Conservation (phyloP, 2,329 filamentous ascomycete species). For the Knufia petricola region DNA sequence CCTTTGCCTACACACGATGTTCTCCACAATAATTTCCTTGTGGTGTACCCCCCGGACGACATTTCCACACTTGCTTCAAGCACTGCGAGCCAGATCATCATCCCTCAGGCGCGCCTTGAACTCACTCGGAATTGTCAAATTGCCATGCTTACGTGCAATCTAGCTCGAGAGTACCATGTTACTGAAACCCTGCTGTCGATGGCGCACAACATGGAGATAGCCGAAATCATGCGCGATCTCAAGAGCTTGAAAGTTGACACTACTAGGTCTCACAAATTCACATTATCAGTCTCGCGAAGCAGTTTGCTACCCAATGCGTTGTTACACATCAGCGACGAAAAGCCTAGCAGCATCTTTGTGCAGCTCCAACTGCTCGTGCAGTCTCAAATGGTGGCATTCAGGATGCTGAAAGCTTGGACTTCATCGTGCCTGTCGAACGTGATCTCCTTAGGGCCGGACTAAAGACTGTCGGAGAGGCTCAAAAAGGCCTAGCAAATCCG, state of each 20-base stretch:
- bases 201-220: background rate
- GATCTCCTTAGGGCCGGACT: background rate
- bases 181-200: background rate
- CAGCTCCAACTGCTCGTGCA: too few relatives aligned
- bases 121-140: background rate
- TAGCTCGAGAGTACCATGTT: background rate
- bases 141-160: background rate
- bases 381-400: background rate
- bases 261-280: background rate
- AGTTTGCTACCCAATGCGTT: background rate
- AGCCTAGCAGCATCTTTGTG: too few relatives aligned
- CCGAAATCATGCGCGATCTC: background rate
- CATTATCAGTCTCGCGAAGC: background rate
- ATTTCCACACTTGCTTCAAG: background rate
- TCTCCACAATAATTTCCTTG: too few relatives aligned
- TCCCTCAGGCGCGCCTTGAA: background rate
- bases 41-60: too few relatives aligned
- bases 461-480: background rate
- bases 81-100: background rate
- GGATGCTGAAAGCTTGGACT: background rate
- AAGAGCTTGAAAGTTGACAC: background rate
- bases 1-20: too few relatives aligned
- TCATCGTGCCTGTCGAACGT: background rate
- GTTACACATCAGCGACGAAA: too few relatives aligned
- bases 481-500: conserved; percentile 2